Base-by-base conservation (phyloP, 805 yeast species). In the Metschnikowia vanudenii region DNA sequence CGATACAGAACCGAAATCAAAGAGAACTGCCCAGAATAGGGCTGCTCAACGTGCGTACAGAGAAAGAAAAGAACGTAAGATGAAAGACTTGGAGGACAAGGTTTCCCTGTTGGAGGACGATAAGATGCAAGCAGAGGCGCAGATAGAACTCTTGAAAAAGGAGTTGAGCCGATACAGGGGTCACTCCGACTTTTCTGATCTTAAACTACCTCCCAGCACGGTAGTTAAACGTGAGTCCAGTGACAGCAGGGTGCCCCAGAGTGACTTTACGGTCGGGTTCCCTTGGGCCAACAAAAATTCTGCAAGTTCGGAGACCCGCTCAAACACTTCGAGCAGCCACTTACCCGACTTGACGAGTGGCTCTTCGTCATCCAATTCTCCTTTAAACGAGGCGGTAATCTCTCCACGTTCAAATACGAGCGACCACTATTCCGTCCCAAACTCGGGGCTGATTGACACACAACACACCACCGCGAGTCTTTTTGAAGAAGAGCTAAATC, bases 21-120 rank as follows among this genome's bases (percentile, higher is more conserved):
- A 88, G 73, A 76, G 99, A 57, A 89, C 96, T 13, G 97, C 97
- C 2, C 98, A 94, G 69, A 92, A 94, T 65, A 78, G 98, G 58
- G 97, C 97, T 3, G 98, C 98, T n/a, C 99, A 94, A 68, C 75
- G 98, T 45, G 98, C 98, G 6, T 92, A 89, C 68, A 75, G 98
- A 47, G 98, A 94, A 67, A 80, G 98, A 50, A 92, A 92, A 64
- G 98, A 92, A 65, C 76, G 76, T 41, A 88, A 87, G 60, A 79
- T 94, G 82, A 80, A 81, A 60, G 96, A 89, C 53, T 74, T 92
- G 51, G 97, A 91, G 62, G 82, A 81, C 39, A 83, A 87, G 56
- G 96, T 92, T 12, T 67, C 75, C 41, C 64, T 70, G 54, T 75
- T 92, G 54, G 97, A 94, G 64, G 77, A 78, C 52, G 86, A 84